phyloP scores from a whole-genome alignment of 805 yeast species.

The Starmerella davenportii region DNA sequence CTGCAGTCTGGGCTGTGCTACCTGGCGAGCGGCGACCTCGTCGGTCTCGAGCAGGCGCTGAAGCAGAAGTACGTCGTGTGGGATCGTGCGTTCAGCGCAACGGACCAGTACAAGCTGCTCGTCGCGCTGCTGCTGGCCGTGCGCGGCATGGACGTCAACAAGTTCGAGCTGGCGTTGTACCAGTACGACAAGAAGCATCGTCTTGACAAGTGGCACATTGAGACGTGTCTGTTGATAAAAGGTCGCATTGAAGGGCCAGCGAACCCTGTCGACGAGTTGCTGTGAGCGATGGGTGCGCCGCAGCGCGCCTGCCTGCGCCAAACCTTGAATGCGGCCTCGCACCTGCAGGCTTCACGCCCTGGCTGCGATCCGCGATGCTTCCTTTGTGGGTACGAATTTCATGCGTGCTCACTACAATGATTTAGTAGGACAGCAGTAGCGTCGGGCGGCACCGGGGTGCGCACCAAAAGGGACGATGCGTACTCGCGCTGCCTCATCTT shows the following conservation, averaged over 20 bases:
- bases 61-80: constrained; percentile 1
- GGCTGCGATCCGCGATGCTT: no score
- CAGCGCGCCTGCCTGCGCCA: no score
- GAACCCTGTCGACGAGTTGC: constrained; percentile 8
- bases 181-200: constrained; percentile 12
- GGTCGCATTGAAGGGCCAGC: constrained; percentile 1
- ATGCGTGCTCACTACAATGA: no score
- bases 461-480: no score
- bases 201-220: constrained; percentile 12
- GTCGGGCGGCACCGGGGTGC: no score
- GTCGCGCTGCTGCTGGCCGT: constrained; percentile 8
- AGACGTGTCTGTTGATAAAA: constrained; percentile 10
- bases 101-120: constrained; percentile 9
- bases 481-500: no score
- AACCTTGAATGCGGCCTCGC: no score
- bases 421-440: no score
- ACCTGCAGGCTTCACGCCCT: no score
- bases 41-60: constrained; percentile 6
- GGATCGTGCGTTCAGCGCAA: constrained; percentile 11
- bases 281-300: no score
- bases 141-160: constrained; percentile 6
- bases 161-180: constrained; percentile 13
- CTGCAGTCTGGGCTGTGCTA: constrained; percentile 12
- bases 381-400: no score
- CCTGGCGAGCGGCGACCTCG: constrained; percentile 9